Percentiles rank a stretch among this genome's conserved stretches.
These are phyloP conservation scores for Samsoniella hepiali DNA, from an alignment of 2,329 filamentous ascomycete species.

Conservation along the genomic window DNA sequence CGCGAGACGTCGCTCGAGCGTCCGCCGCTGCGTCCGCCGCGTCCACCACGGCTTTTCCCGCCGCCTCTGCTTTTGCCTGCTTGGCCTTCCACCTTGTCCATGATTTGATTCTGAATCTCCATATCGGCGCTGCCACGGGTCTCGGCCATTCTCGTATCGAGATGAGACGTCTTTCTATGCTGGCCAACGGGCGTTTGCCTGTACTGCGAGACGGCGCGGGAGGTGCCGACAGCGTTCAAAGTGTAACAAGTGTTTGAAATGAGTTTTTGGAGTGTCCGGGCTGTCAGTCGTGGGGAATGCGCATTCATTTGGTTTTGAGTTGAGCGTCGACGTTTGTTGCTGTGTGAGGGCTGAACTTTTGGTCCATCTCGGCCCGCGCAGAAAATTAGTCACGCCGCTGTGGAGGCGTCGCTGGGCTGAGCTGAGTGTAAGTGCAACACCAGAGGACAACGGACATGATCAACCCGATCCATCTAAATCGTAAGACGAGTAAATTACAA, in stretches of 20 bases:
- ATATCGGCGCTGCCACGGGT: slow-evolving; percentile 8
- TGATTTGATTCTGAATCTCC: slow-evolving; percentile 9
- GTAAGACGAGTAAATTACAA: too few species aligned
- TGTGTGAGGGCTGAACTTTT: background rate
- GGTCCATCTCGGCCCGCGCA: background rate
- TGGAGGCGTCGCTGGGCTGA: background rate
- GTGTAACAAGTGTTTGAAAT: background rate
- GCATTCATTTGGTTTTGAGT: background rate
- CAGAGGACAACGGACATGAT: too few species aligned
- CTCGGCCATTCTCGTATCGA: slow-evolving; percentile 11
- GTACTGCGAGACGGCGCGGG: background rate
- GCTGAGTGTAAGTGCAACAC: too few species aligned
- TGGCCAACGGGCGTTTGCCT: background rate
- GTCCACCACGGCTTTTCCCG: slow-evolving; percentile 24
- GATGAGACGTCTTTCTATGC: background rate
- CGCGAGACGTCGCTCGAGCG: slow-evolving; percentile 45
- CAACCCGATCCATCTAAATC: too few species aligned
- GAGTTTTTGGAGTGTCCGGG: background rate
- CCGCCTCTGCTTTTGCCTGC: slow-evolving; percentile 8
- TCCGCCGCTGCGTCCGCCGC: slow-evolving; percentile 29
- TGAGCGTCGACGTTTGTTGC: background rate
- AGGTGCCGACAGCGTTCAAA: too few species aligned
- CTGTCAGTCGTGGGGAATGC: background rate
- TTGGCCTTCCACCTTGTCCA: slow-evolving; percentile 5
- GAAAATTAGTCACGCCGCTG: slow-evolving; percentile 11